phyloP scores from a whole-genome alignment of 306 rosid species.

The Inga laurina region DNA sequence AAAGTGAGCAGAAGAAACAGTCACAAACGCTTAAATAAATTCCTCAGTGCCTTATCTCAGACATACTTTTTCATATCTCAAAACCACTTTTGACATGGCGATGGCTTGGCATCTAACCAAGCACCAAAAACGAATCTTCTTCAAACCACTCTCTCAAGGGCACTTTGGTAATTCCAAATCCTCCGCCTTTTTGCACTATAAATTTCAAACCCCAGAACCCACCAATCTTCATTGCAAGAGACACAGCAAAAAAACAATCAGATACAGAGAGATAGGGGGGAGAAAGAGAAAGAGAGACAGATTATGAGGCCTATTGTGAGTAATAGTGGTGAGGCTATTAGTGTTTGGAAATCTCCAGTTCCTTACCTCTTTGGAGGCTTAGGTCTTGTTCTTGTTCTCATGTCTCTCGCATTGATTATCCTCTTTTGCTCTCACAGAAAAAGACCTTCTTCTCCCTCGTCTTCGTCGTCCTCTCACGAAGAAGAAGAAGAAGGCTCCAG shows the following conservation, averaged over 20 bases:
- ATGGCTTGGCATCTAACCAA: constrained; percentile 24
- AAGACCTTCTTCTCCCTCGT: neutral
- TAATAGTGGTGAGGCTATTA: neutral
- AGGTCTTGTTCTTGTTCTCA: constrained; percentile 41
- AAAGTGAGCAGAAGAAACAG: neutral
- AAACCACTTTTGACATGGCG: constrained; percentile 33
- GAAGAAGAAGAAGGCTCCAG: neutral
- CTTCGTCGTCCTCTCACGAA: neutral
- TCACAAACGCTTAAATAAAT: neutral
- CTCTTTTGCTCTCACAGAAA: constrained; percentile 43
- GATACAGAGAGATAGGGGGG: neutral
- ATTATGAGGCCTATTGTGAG: constrained; percentile 6
- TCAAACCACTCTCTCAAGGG: constrained; percentile 19
- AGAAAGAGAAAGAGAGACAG: neutral
- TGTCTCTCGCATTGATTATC: constrained; percentile 46
- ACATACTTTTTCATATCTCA: constrained; percentile 2
- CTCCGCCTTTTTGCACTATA: constrained; percentile 18
- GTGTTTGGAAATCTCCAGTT: constrained; percentile 49
- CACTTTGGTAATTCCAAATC: constrained; percentile 26
- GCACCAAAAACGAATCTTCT: constrained; percentile 37
- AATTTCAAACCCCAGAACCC: constrained; percentile 21
- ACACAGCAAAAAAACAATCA: neutral
- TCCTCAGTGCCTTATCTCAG: constrained; percentile 3
- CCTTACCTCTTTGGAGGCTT: constrained; percentile 61
- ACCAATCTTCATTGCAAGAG: neutral